Evolutionary conservation across 805 yeast genomes (phyloP).

Genomic region (Myxozyma melibiosi): DNA sequence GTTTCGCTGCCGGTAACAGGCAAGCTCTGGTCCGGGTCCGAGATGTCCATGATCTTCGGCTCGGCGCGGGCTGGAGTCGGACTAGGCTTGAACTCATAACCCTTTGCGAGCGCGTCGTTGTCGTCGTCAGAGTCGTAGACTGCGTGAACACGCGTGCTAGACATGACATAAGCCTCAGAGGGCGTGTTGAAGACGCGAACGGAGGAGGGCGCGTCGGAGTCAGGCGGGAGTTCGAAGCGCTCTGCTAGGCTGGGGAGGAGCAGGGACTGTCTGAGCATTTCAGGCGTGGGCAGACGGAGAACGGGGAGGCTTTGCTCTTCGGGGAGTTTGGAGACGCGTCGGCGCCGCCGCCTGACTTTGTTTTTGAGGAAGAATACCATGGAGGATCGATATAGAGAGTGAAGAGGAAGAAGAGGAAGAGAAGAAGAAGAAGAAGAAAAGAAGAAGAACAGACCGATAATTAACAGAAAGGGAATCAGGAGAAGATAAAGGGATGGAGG

Average conservation of each 20-base stretch:
- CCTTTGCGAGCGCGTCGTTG: background rate
- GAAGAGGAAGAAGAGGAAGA: background rate
- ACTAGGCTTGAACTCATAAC: background rate
- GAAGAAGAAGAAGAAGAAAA: too few relatives aligned
- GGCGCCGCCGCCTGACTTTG: too few relatives aligned
- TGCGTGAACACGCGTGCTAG: background rate
- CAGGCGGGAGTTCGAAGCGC: constrained; percentile 11
- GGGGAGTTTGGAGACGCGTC: background rate
- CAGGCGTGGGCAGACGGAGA: constrained; percentile 9
- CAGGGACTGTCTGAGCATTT: constrained; percentile 17
- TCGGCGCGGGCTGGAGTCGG: too few relatives aligned
- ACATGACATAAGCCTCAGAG: constrained; percentile 1
- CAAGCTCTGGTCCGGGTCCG: background rate
- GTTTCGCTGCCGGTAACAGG: background rate
- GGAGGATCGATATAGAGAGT: background rate
- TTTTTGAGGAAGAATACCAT: too few relatives aligned
- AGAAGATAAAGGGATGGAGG: too few relatives aligned
- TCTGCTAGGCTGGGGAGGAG: constrained; percentile 14
- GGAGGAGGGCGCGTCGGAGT: background rate
- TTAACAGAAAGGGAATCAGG: too few relatives aligned
- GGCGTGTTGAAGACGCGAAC: background rate
- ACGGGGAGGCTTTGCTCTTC: background rate
- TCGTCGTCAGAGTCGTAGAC: background rate
- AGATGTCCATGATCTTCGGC: background rate
- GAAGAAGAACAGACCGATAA: too few relatives aligned